Percentiles rank a stretch among this genome's conserved stretches.
Conservation (phyloP, 768 basidiomycete species). For the Leccinum olivaceopallidum region DNA sequence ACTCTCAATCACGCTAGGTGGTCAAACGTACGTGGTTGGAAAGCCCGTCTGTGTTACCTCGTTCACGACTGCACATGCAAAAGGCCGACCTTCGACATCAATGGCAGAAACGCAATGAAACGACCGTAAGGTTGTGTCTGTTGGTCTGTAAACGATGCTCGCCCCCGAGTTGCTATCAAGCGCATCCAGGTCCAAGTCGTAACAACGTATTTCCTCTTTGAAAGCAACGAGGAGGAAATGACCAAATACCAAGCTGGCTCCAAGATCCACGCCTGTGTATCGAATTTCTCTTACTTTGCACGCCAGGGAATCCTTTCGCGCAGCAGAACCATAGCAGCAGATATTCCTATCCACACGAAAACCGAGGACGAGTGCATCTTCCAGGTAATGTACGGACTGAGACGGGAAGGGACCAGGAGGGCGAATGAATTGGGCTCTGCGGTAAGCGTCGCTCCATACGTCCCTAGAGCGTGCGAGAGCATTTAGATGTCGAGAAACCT, state of each 20-base stretch:
- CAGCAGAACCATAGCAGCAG: not conserved
- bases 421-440: conserved; percentile 11
- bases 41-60: not conserved
- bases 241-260: conserved; percentile 16
- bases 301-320: not conserved
- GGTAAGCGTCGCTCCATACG: conserved; percentile 21
- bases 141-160: conserved; percentile 12
- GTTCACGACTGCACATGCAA: conserved; percentile 16
- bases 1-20: not conserved
- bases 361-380: conserved; percentile 14
- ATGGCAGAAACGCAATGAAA: conserved; percentile 13
- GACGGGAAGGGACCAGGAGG: conserved; percentile 21
- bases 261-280: not conserved
- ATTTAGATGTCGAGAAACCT: conserved; percentile 17
- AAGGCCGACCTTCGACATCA: conserved; percentile 15
- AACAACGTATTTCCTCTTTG: conserved; percentile 15
- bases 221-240: conserved; percentile 18
- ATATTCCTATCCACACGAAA: conserved; percentile 13
- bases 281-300: conserved; percentile 7
- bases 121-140: not conserved
- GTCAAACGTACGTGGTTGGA: conserved; percentile 1
- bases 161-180: conserved; percentile 2
- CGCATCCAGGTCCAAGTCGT: conserved; percentile 9
- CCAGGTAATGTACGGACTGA: conserved; percentile 17
- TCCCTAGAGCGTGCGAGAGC: conserved; percentile 4